Evolutionary conservation across 2,329 filamentous ascomycete species (phyloP).

Genomic region (Diaporthe vaccinii): DNA sequence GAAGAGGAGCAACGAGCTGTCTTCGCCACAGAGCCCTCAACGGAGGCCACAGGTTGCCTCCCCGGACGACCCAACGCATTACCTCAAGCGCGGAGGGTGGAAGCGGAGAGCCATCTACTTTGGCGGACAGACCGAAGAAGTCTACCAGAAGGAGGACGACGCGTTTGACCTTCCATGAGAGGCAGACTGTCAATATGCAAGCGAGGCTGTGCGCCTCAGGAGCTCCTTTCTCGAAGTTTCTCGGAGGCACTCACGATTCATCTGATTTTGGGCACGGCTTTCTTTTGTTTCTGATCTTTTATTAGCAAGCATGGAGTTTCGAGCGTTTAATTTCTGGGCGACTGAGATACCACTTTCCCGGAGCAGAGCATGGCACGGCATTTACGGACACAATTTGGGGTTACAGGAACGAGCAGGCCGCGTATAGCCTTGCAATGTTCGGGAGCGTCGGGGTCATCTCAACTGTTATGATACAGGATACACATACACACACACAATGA

Average conservation of each 20-base stretch:
- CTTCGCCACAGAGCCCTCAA: conserved; percentile 35
- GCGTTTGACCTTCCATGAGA: conserved; percentile 44
- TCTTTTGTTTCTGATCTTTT: conserved; percentile 17
- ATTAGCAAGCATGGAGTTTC: conserved; percentile 37
- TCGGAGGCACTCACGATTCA: conserved; percentile 1
- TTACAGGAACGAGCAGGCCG: conserved; percentile 13
- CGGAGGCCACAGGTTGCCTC: conserved; percentile 43
- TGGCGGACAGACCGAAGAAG: conserved; percentile 38
- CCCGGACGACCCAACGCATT: conserved; percentile 45
- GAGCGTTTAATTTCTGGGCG: conserved; percentile 15
- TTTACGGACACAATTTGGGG: conserved; percentile 2
- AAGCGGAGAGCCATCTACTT: conserved; percentile 54
- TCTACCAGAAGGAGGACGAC: conserved; percentile 46
- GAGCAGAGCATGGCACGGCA: conserved; percentile 17
- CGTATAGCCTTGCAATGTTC: conserved; percentile 9
- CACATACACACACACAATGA: conserved; percentile 7
- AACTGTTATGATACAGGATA: background rate
- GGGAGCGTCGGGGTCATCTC: conserved; percentile 9
- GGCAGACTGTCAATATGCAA: background rate
- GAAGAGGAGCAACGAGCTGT: conserved; percentile 35
- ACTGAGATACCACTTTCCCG: conserved; percentile 18
- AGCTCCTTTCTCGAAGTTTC: background rate
- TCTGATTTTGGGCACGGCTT: background rate
- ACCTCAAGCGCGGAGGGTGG: conserved; percentile 52
- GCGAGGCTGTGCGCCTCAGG: background rate